Evolutionary conservation across 2,329 filamentous ascomycete genomes (phyloP), one percentile per base, ranked within the genome.

Genomic region (Pyrenochaeta sp.): DNA sequence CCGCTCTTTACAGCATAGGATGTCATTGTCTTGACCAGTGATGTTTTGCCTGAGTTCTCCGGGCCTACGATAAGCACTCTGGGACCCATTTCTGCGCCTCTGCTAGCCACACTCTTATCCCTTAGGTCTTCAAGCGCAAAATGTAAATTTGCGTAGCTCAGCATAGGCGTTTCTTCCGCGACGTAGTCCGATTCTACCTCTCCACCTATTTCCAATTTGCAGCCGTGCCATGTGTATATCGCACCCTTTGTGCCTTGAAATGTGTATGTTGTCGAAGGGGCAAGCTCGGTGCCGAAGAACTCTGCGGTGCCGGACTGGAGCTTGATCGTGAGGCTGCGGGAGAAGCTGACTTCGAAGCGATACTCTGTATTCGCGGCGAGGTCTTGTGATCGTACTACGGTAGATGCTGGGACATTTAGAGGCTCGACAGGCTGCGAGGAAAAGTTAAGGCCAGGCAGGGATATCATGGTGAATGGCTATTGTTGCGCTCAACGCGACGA

Each of bases 271-370:
- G 88, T 87, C 43, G 87, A 88, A 7, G 83, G 81, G 8, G 91
- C 91, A 29, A 99, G 87, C 74, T 99, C 94, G 41, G 93, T 92
- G 67, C 94, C 94, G 68, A 97, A 96, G 65, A 96, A 85, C 72
- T 99, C 94, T 35, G 93, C 94, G 1, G 87, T 90, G 49, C 94
- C 94, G 22, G 81, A 84, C 42, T 90, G 74, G 18, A 97, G 78
- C 76, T 91, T 73, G 56, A 79, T 62, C 9, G 61, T 63, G 22
- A 73, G 55, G 13, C 58, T 58, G 19, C 59, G 60, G 2, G 55
- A 45, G 60, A 72, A 72, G 40, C 59, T 43, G 43, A 71, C 69
- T 55, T 74, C 72, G 58, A 74, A 74, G 51, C 72, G 72, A 52
- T 67, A 73, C 67, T 80, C 77, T 24, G 74, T 73, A 51, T 73